Base-by-base conservation (phyloP, 2,329 filamentous ascomycete genomes). In the Aspergillus sp. region DNA sequence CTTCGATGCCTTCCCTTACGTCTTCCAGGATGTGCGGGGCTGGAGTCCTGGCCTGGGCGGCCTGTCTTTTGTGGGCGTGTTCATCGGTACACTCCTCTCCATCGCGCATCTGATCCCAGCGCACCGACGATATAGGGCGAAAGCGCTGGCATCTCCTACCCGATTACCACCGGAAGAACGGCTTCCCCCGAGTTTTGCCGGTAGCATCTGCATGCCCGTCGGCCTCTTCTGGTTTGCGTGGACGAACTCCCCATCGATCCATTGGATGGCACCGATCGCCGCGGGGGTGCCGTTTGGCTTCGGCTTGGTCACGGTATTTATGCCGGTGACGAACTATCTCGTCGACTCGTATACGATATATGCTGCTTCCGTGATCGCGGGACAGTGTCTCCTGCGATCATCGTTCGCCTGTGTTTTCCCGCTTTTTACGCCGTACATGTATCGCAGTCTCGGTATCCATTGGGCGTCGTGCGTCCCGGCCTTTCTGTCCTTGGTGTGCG, bases 211-310 rank as follows among this genome's bases (percentile, higher is more conserved):
- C 14, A 69, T 84, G 46, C 81, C 82, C 0, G 65, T 81, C 47
- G 76, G 78, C 11, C 69, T 82, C 2, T 80, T 82, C 62, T 80
- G 78, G 77, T 78, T 82, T 46, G 79, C 79, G 1, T 82, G 80
- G 80, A 79, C 79, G 0, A 76, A 78, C 44, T 76, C 68, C 52
- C 69, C 60, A 62, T 60, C 55, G 6, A 58, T 66, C 41, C 63
- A 67, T 51, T 67, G 63, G 63, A 59, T 66, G 40, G 62, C 58
- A 6, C 58, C 58, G 42, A 65, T 67, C 32, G 56, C 63, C 22
- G 64, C 55, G 7, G 57, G 52, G 9, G 64, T 56, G 2, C 59
- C 65, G 2, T 67, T 71, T 36, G 68, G 67, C 3, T 68, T 69
- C 42, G 68, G 68, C 14, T 60, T 68, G 49, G 61, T 70, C 9